Base-by-base conservation (phyloP, 2,329 filamentous ascomycete genomes). In the Aschersonia sp. region DNA sequence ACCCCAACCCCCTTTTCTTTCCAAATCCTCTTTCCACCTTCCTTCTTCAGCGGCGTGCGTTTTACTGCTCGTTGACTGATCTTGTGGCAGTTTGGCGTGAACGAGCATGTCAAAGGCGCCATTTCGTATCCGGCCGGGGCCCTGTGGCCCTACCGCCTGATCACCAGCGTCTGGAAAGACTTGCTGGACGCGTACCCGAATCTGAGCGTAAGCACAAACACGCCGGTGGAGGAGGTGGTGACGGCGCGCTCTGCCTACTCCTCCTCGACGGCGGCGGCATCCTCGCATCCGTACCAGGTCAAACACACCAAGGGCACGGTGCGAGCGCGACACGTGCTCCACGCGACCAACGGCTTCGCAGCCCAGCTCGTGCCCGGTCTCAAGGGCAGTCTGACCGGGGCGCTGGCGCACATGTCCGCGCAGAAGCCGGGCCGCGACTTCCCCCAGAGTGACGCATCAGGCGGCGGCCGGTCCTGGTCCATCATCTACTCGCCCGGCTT, bases 291-390 rank as follows among this genome's bases (percentile, higher is more conserved):
- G 2, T 74, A 72, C 53, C 56, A 59, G 1, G 54, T 79, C 5
- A 52, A 62, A 5, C 79, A 76, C 1, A 47, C 53, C 0, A 61
- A 69, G 6, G 74, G 74, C 2, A 52, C 41, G 0, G 62, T 79
- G 35, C 57, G 55, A 4, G 64, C 73, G 6, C 61, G 62, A 1
- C 69, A 79, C 46, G 62, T 82, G 1, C 64, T 81, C 2, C 73
- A 81, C 51, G 73, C 73, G 6, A 81, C 75, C 1, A 80, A 81
- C 51, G 74, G 64, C 5, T 72, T 72, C 51, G 65, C 71, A 0
- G 58, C 68, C 0, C 68, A 76, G 45, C 66, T 80, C 1, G 54
- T 79, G 3, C 73, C 76, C 0, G 66, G 63, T 0, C 60, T 79
- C 1, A 61, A 65, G 4, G 65, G 66, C 7, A 67, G 65, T 41